Evolutionary conservation across 129 eudicot species (phyloP), one percentile per base, ranked within the genome.

Genomic region (Pseudognaphalium luteoalbum): DNA sequence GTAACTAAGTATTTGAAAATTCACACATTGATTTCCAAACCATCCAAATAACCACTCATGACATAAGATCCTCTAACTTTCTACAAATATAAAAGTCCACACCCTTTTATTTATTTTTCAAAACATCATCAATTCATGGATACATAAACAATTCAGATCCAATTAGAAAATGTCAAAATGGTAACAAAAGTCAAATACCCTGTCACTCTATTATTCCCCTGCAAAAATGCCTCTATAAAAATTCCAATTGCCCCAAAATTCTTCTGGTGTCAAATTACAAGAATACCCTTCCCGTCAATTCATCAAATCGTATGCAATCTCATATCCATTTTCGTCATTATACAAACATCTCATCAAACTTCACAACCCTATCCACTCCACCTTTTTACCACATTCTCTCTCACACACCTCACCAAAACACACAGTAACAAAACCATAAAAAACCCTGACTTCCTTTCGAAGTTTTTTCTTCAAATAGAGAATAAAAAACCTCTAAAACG

Each of bases 311-410:
- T 29, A 29, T 4, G 29, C 61, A 66, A 15, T 2, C 25, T 8
- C 60, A 6, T 51, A 10, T 57, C 78, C 68, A 22, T 63, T 79
- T 63, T 10, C 16, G 68, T 79, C 73, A 72, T 63, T 72, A 34
- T 16, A 32, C 21, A 16, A 25, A 32, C 21, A 16, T 22, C 59
- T 52, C 73, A 79, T 71, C 82, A 61, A 71, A 78, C 66, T 71
- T 78, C 72, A 3, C 59, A 79, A 64, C 73, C 81, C 76, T 78
- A 78, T 78, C 82, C 82, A 78, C 61, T 70, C 65, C 35, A 59
- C 64, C 52, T 44, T 70, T 69, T 17, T 30, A 30, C 32, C 72
- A 5, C 64, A 17, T 41, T 78, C 71, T 78, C 82, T 78, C 76
- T 58, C 81, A 78, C 81, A 58, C 76, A 68, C 34, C 69, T 54